phyloP scores from a whole-genome alignment of 192 early-diverging fungal species.

The Coemansia sp. region DNA sequence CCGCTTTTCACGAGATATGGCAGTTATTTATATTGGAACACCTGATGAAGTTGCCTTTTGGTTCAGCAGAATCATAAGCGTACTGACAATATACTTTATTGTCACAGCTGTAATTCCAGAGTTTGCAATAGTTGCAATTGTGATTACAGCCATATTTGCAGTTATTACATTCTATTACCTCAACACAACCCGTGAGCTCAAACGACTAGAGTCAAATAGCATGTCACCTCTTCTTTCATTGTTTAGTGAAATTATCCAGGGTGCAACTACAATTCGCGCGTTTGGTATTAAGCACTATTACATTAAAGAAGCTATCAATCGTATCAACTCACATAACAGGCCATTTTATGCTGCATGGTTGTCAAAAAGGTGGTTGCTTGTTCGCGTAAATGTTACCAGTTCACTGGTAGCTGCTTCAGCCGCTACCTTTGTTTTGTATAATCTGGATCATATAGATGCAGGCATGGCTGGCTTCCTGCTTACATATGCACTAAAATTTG shows the following conservation, averaged over 20 bases:
- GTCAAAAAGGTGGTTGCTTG: constrained; percentile 81
- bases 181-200: constrained; percentile 77
- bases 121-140: constrained; percentile 67
- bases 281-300: constrained; percentile 73
- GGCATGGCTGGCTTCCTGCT: constrained; percentile 84
- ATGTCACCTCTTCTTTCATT: constrained; percentile 75
- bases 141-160: constrained; percentile 62
- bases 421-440: constrained; percentile 62
- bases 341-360: constrained; percentile 82
- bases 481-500: constrained; percentile 81
- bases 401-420: constrained; percentile 69
- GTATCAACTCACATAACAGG: constrained; percentile 75
- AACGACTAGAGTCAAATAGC: constrained; percentile 79
- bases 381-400: constrained; percentile 75
- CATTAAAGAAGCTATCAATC: constrained; percentile 57
- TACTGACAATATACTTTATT: constrained; percentile 58
- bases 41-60: constrained; percentile 57
- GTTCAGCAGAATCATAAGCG: constrained; percentile 53
- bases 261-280: constrained; percentile 78
- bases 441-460: constrained; percentile 62
- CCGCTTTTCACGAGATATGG: constrained; percentile 83
- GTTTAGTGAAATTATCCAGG: constrained; percentile 74
- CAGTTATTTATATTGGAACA: constrained; percentile 67
- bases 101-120: constrained; percentile 64
- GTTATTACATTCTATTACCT: constrained; percentile 71